These are phyloP conservation scores for Fagopyrum esculentum DNA, from an alignment of 148 eudicot species.

Conservation along the genomic window DNA sequence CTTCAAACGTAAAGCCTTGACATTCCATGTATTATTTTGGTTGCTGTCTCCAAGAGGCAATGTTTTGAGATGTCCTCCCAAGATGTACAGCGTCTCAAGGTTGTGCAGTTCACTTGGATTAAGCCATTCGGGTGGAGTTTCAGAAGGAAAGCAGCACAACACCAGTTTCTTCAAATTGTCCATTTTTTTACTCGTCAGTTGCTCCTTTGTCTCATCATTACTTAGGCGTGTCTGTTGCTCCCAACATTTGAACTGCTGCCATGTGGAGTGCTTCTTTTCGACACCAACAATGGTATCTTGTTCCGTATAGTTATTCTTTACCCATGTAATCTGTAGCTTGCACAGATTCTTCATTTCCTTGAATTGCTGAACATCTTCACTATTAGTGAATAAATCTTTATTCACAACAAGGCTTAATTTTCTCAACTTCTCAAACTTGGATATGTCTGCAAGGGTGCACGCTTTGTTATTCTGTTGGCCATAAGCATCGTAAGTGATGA, in stretches of 20 bases:
- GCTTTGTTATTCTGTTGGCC: not conserved
- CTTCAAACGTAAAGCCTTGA: too few species aligned
- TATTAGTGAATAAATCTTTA: constrained; percentile 17
- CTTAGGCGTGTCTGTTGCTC: constrained; percentile 28
- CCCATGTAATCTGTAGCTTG: constrained; percentile 1
- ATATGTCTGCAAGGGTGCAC: constrained; percentile 32
- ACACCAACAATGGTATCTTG: not conserved
- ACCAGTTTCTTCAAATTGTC: constrained; percentile 31
- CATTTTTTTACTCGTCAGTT: constrained; percentile 14
- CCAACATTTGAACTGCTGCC: not conserved
- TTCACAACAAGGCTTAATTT: constrained; percentile 33
- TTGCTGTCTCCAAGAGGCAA: not conserved
- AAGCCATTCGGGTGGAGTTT: constrained; percentile 13
- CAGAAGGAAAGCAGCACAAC: constrained; percentile 2
- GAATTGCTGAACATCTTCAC: not conserved
- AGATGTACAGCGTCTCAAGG: constrained; percentile 32
- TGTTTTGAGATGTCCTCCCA: constrained; percentile 33
- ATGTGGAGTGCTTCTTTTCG: not conserved
- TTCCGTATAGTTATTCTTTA: not conserved
- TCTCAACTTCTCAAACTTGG: constrained; percentile 16
- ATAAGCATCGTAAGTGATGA: constrained; percentile 16
- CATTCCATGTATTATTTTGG: constrained; percentile 14
- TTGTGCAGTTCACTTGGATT: constrained; percentile 5
- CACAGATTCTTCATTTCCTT: not conserved
- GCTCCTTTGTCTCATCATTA: constrained; percentile 14